Evolutionary conservation across 257 asterid species (phyloP).

Genomic region (Salvia rosmarinus): DNA sequence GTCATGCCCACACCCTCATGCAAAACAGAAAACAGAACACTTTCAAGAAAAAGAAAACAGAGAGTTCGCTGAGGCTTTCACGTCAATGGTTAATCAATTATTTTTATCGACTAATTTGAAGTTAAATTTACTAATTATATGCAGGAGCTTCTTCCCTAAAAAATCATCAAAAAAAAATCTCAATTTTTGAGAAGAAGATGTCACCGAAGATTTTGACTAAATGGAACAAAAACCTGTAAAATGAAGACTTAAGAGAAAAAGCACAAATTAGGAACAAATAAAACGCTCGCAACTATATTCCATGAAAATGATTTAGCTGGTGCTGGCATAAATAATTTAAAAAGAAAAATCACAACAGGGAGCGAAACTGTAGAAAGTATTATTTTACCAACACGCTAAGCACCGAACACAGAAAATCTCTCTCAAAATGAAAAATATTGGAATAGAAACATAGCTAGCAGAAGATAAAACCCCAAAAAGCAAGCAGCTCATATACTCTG

Average conservation of each 20-base stretch:
- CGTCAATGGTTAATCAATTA: background rate
- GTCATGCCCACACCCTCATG: background rate
- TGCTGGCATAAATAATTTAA: background rate
- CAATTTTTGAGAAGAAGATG: background rate
- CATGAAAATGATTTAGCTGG: background rate
- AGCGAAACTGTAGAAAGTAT: constrained; percentile 3
- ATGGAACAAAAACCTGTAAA: background rate
- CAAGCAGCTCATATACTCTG: background rate
- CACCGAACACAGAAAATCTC: background rate
- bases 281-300: background rate
- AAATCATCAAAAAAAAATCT: background rate
- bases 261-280: background rate
- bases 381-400: background rate
- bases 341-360: background rate
- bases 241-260: background rate
- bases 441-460: constrained; percentile 11
- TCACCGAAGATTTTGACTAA: background rate
- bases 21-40: background rate
- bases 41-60: background rate
- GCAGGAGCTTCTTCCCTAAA: background rate
- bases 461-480: background rate
- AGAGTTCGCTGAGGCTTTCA: background rate
- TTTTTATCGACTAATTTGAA: background rate
- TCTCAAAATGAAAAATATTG: background rate
- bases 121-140: background rate